Base-by-base conservation (phyloP, 1,139 yeast genomes). In the Candida pseudocylindracea region DNA sequence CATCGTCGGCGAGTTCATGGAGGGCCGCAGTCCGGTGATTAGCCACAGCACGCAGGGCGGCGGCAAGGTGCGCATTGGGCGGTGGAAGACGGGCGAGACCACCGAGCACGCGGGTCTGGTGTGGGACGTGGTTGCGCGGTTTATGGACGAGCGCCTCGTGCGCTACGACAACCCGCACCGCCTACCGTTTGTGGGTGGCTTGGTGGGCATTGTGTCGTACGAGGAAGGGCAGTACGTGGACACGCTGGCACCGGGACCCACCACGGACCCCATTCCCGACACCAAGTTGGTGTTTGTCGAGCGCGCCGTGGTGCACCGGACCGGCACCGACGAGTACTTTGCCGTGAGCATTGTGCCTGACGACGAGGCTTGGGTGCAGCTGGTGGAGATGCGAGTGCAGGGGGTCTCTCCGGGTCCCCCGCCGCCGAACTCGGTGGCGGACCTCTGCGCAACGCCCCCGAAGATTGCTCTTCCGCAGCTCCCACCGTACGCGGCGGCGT, bases 181-280 rank as follows among this genome's bases (percentile, higher is more conserved):
- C 3, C 53, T 76, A 30, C 93, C 93, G 1, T 91, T 91, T 45
- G 57, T 72, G 37, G 98, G 98, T 15, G 99, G 99, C 0, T 60
- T 76, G 28, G 55, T 83, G 38, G 99, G 99, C 1, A 57, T 78
- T 31, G 50, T 88, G 10, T 75, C 93, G 0, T 88, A 88, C 46
- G 99, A 88, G 48, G 83, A 76, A 51, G 85, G 88, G 1, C 63
- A 63, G 28, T 59, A 59, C 40, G 43, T 70, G 12, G 36, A 49
- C 2, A 30, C 53, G 27, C 50, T 51, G 32, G 56, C 49, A 26
- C 42, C 60, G 33, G 50, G 50, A 31, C 45, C 56, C 2, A 50
- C 58, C 34, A 36, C 41, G 7, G 44, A 43, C 2, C 35, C 43
- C 28, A 51, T 57, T 6, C 92, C 93, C 0, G 93, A 80, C 48